Evolutionary conservation across 768 basidiomycete species (phyloP).

Genomic region (Tephrocybe sp.): DNA sequence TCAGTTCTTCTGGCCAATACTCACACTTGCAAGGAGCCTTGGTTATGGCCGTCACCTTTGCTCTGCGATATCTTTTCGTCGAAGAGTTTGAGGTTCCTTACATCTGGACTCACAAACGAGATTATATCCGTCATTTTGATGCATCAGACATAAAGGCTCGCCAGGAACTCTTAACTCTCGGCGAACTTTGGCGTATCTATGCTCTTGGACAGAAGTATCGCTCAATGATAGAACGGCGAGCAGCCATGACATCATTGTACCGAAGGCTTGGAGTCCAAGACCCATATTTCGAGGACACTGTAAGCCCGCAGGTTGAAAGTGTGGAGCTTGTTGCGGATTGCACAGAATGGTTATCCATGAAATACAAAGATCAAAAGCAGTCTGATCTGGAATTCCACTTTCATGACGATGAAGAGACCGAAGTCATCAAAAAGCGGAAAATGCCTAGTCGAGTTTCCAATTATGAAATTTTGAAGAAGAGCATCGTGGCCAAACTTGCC

Average conservation of each 20-base stretch:
- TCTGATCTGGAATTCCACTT: slow-evolving; percentile 61
- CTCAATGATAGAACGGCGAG: slow-evolving; percentile 74
- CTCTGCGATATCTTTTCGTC: slow-evolving; percentile 80
- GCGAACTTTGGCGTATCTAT: slow-evolving; percentile 91
- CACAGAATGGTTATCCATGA: slow-evolving; percentile 86
- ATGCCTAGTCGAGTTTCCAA: slow-evolving; percentile 80
- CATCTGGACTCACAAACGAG: slow-evolving; percentile 90
- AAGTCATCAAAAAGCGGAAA: slow-evolving; percentile 63
- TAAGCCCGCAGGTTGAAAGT: slow-evolving; percentile 65
- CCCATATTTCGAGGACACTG: slow-evolving; percentile 71
- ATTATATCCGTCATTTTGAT: slow-evolving; percentile 85
- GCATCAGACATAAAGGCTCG: slow-evolving; percentile 57
- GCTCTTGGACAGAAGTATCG: slow-evolving; percentile 87
- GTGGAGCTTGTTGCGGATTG: slow-evolving; percentile 90
- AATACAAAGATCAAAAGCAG: slow-evolving; percentile 74
- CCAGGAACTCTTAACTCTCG: slow-evolving; percentile 67
- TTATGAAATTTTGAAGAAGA: slow-evolving; percentile 83
- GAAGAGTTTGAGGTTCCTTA: slow-evolving; percentile 93
- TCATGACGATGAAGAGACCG: slow-evolving; percentile 64
- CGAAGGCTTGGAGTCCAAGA: slow-evolving; percentile 65
- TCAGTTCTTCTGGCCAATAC: slow-evolving; percentile 60
- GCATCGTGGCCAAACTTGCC: slow-evolving; percentile 71
- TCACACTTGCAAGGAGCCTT: slow-evolving; percentile 62
- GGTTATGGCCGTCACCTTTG: slow-evolving; percentile 74
- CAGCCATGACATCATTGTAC: slow-evolving; percentile 62